Evolutionary conservation across 495 filamentous ascomycete genomes (phyloP).

Genomic region (Friedmanniomyces simplex): DNA sequence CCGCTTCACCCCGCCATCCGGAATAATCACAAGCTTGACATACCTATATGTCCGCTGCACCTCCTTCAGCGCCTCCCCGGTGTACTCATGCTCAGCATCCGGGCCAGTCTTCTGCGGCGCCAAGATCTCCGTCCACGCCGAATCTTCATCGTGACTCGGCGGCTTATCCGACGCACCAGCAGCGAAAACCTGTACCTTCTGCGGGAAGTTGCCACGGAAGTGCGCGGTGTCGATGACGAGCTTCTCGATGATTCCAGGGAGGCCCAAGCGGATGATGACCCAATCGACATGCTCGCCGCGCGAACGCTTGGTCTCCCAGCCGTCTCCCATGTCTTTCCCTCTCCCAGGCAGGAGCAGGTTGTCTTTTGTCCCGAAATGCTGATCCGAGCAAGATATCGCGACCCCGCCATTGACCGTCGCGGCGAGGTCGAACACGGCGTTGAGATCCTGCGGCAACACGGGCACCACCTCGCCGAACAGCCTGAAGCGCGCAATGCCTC

Average conservation of each 20-base stretch:
- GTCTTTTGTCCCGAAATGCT: constrained; percentile 75
- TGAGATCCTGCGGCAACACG: constrained; percentile 50
- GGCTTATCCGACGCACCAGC: constrained; percentile 40
- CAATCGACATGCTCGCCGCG: constrained; percentile 74
- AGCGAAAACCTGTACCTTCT: constrained; percentile 61
- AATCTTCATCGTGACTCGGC: constrained; percentile 47
- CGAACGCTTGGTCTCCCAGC: constrained; percentile 84
- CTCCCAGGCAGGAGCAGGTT: constrained; percentile 79
- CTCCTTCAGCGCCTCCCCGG: constrained; percentile 34
- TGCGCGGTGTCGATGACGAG: constrained; percentile 80
- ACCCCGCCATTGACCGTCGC: constrained; percentile 74
- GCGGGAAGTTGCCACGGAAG: constrained; percentile 84
- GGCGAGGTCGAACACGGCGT: constrained; percentile 67
- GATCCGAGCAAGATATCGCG: constrained; percentile 64
- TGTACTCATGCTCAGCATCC: constrained; percentile 73
- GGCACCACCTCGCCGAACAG: constrained; percentile 71
- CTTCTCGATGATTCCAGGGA: constrained; percentile 56
- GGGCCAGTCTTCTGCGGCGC: constrained; percentile 57
- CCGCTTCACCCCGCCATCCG: constrained; percentile 85
- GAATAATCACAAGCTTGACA: constrained; percentile 82
- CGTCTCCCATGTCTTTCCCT: constrained; percentile 87
- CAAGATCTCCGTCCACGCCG: constrained; percentile 61
- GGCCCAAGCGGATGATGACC: constrained; percentile 69
- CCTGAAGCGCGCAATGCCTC: constrained; percentile 81
- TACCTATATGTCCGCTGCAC: constrained; percentile 53